phyloP scores from a whole-genome alignment of 129 eudicot species.

The Pulicaria dysenterica region DNA sequence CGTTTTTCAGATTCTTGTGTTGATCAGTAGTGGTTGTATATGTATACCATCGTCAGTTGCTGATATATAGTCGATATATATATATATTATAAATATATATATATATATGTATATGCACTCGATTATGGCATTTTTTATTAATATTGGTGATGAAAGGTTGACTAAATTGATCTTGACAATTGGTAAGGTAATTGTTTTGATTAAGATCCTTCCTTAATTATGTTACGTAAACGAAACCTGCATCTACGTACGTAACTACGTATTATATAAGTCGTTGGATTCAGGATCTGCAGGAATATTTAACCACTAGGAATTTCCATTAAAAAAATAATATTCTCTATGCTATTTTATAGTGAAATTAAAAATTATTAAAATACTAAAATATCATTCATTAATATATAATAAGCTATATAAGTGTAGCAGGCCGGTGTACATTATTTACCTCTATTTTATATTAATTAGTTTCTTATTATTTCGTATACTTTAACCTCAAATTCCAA shows the following conservation, averaged over 20 bases:
- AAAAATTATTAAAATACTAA: too few species aligned
- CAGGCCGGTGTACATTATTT: too few species aligned
- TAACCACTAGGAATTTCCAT: neutral
- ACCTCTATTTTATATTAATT: too few species aligned
- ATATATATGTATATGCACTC: neutral
- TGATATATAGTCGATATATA: constrained; percentile 8
- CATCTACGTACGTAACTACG: neutral
- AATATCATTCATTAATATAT: too few species aligned
- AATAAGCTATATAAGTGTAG: too few species aligned
- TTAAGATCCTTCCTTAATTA: neutral
- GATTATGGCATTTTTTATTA: neutral
- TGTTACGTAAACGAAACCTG: constrained; percentile 24
- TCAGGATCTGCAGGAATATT: constrained; percentile 8
- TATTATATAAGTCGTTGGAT: neutral
- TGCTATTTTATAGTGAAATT: too few species aligned
- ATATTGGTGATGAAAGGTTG: constrained; percentile 16
- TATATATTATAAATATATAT: too few species aligned
- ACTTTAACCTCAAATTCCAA: too few species aligned
- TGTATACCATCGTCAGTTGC: too few species aligned
- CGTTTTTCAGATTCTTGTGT: neutral
- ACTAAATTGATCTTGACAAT: constrained; percentile 28
- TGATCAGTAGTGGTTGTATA: constrained; percentile 3
- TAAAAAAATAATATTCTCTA: too few species aligned
- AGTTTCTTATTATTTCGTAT: too few species aligned
- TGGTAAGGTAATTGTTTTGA: neutral